Evolutionary conservation across 2,329 filamentous ascomycete species (phyloP), one percentile per base, ranked within the genome.

Genomic region (Zasmidium citrigriseum): DNA sequence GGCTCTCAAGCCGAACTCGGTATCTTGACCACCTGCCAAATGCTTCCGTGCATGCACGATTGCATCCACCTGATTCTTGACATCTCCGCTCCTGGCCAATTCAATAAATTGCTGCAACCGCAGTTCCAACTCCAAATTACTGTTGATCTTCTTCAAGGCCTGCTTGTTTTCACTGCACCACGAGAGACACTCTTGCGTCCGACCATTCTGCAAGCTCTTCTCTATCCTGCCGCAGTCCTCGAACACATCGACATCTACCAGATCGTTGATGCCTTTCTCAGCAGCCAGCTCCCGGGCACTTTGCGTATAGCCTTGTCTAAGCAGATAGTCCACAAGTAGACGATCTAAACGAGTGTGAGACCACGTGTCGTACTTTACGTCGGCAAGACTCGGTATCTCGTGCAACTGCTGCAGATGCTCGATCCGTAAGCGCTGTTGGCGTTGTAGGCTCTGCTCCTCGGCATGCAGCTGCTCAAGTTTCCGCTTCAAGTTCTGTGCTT

Each of bases 131-230:
- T 99, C 95, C 16, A 99, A 83, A 65, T 89, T 90, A 69, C 88
- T 91, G 82, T 90, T 88, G 76, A 90, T 89, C 80, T 95, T 96
- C 71, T 92, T 90, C 59, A 99, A 78, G 62, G 93, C 89, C 69
- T 93, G 93, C 75, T 96, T 95, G 75, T 97, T 96, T 69, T 98
- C 93, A 16, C 82, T 85, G 73, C 95, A 97, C 95, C 95, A 99
- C 12, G 86, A 84, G 55, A 99, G 76, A 21, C 92, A 93, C 68
- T 96, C 90, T 34, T 82, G 82, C 3, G 93, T 89, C 66, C 86
- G 90, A 27, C 88, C 86, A 16, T 71, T 69, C 41, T 82, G 81
- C 60, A 99, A 77, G 61, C 88, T 89, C 67, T 87, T 82, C 59
- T 91, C 86, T 64, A 98, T 91, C 58, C 83, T 83, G 61, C 88